A percentile compares a stretch with the other conserved stretches of the same genome.
These are phyloP conservation scores for Coemansia sp. DNA, from an alignment of 192 early-diverging fungal species.

Conservation along the genomic window DNA sequence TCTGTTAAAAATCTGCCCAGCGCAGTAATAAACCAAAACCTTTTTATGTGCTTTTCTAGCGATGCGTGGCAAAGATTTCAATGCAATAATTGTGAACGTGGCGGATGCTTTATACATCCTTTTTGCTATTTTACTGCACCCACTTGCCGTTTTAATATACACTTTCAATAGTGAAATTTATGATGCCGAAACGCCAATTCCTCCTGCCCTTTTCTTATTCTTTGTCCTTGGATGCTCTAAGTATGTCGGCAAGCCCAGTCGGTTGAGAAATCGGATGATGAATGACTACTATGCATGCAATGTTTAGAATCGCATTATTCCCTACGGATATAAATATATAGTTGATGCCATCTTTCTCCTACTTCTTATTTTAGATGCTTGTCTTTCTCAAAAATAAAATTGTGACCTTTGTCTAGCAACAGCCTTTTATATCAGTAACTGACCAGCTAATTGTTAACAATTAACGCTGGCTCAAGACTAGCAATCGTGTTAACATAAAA, in stretches of 20 bases:
- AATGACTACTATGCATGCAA: background rate
- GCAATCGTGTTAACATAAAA: background rate
- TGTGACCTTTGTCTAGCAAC: background rate
- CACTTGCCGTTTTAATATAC: conserved; percentile 1
- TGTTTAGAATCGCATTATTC: background rate
- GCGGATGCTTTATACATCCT: conserved; percentile 1
- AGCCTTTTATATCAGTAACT: background rate
- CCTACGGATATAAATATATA: conserved; percentile 8
- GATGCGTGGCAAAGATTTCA: conserved; percentile 6
- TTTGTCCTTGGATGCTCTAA: background rate
- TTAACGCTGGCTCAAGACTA: background rate
- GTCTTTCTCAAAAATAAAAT: background rate
- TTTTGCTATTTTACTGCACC: background rate
- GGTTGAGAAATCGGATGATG: background rate
- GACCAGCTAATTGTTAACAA: background rate
- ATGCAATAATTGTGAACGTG: conserved; percentile 4
- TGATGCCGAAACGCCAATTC: background rate
- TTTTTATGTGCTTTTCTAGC: background rate
- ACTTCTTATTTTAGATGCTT: background rate
- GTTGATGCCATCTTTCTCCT: background rate
- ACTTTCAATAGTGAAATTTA: background rate
- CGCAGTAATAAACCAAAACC: background rate
- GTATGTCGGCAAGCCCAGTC: background rate
- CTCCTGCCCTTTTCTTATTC: background rate
- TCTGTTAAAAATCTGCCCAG: background rate